These are phyloP conservation scores for Acanthamoeba royreba DNA, from an alignment of 208 protist genomes.

Conservation along the genomic window DNA sequence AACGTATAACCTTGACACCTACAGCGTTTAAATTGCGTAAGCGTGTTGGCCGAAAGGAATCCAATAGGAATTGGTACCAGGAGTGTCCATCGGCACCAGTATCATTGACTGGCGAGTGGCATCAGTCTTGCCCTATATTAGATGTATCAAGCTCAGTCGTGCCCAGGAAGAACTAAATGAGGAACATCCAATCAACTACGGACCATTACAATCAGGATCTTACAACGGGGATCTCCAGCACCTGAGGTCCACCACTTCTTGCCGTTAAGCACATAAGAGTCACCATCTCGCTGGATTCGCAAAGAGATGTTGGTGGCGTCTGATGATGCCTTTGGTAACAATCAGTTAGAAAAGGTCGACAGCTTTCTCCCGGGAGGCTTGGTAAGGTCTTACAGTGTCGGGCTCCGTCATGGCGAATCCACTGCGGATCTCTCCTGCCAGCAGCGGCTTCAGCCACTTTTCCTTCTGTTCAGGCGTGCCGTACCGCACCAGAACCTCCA, in stretches of 20 bases:
- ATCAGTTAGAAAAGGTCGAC: background rate
- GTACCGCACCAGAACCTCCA: constrained; percentile 79
- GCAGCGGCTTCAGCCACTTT: constrained; percentile 77
- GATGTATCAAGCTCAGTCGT: too few species aligned
- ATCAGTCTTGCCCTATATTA: constrained; percentile 77
- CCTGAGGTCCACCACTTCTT: constrained; percentile 82
- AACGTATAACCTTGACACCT: constrained; percentile 76
- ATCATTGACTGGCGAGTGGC: constrained; percentile 82
- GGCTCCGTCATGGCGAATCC: constrained; percentile 87
- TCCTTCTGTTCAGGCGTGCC: constrained; percentile 76
- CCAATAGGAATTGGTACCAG: background rate
- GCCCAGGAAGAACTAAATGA: too few species aligned
- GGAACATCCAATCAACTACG: background rate
- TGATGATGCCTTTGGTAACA: constrained; percentile 54
- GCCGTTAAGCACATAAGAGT: constrained; percentile 82
- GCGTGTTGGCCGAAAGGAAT: too few species aligned
- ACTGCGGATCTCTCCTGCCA: constrained; percentile 79
- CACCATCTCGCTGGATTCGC: constrained; percentile 57
- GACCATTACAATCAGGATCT: constrained; percentile 43
- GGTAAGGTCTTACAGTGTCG: constrained; percentile 48
- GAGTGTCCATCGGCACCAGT: constrained; percentile 81
- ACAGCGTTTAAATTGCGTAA: too few species aligned
- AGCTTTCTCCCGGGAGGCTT: background rate
- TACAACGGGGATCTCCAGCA: constrained; percentile 23
- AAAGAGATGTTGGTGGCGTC: constrained; percentile 75